These are phyloP conservation scores for Solanum ossicruentum DNA, from an alignment of 257 asterid genomes.

Conservation along the genomic window DNA sequence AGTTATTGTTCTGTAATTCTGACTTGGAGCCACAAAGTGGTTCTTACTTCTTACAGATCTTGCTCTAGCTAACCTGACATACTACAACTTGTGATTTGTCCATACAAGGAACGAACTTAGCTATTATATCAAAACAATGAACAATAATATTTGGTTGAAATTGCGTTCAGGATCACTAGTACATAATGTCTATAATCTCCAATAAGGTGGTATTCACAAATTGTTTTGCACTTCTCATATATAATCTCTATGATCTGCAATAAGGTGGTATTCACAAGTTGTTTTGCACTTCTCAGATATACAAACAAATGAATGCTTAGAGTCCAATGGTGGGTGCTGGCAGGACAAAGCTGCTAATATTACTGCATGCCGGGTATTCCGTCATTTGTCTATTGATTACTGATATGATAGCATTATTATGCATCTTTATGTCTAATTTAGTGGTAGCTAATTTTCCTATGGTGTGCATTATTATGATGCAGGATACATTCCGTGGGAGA, in stretches of 20 bases:
- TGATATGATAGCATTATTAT: not conserved
- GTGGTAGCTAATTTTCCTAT: not conserved
- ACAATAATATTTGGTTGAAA: not conserved
- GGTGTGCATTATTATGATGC: not conserved
- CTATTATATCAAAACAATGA: not conserved
- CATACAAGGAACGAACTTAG: not conserved
- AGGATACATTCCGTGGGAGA: conserved; percentile 97
- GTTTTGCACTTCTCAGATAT: conserved; percentile 36
- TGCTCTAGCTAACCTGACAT: not conserved
- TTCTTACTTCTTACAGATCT: not conserved
- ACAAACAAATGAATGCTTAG: conserved; percentile 83
- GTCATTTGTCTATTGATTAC: not conserved
- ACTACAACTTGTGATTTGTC: not conserved
- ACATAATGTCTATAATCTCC: not conserved
- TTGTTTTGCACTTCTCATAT: conserved; percentile 28
- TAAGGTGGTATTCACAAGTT: not conserved
- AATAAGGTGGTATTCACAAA: not conserved
- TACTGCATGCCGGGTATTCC: conserved; percentile 82
- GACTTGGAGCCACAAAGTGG: not conserved
- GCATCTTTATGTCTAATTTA: not conserved
- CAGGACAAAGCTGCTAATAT: conserved; percentile 63
- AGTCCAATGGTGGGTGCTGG: conserved; percentile 98
- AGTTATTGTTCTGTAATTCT: not conserved
- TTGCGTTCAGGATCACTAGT: not conserved
- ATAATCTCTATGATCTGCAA: conserved; percentile 4